Evolutionary conservation across 148 eudicot genomes (phyloP).

Genomic region (Simmondsia chinensis): DNA sequence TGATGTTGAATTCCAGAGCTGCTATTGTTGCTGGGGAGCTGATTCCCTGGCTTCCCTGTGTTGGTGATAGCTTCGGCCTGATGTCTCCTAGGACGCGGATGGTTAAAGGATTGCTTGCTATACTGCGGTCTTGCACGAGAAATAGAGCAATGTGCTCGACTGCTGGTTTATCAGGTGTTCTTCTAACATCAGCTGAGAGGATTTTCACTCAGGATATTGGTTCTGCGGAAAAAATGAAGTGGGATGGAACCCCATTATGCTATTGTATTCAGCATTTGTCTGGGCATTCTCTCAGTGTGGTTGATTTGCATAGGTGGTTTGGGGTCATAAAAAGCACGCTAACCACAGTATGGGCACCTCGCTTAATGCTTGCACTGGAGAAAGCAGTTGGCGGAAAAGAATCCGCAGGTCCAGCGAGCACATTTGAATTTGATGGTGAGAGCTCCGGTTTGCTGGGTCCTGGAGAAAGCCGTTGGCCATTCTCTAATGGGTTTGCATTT

Average conservation of each 20-base stretch:
- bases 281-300: conserved; percentile 77
- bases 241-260: conserved; percentile 96
- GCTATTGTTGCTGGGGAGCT: conserved; percentile 92
- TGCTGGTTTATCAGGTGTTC: conserved; percentile 85
- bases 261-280: conserved; percentile 87
- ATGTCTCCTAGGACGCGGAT: conserved; percentile 97
- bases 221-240: conserved; percentile 38
- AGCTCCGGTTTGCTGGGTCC: conserved; percentile 99
- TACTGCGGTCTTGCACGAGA: conserved; percentile 90
- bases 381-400: conserved; percentile 93
- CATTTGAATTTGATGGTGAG: conserved; percentile 98
- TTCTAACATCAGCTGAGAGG: conserved; percentile 73
- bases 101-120: conserved; percentile 94
- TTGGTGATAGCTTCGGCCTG: conserved; percentile 46
- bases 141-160: conserved; percentile 95
- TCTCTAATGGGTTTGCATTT: conserved; percentile 85
- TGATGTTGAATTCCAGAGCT: conserved; percentile 98
- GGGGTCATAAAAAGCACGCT: conserved; percentile 54
- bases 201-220: conserved; percentile 42
- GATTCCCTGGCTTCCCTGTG: conserved; percentile 83
- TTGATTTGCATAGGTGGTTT: conserved; percentile 81
- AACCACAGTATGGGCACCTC: conserved; percentile 65
- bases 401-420: conserved; percentile 81
- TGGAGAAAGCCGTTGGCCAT: conserved; percentile 98
- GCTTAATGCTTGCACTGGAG: conserved; percentile 71